A percentile compares a stretch with the other conserved stretches of the same genome.
Conservation (phyloP, 768 basidiomycete species). For the Calocera cornea region DNA sequence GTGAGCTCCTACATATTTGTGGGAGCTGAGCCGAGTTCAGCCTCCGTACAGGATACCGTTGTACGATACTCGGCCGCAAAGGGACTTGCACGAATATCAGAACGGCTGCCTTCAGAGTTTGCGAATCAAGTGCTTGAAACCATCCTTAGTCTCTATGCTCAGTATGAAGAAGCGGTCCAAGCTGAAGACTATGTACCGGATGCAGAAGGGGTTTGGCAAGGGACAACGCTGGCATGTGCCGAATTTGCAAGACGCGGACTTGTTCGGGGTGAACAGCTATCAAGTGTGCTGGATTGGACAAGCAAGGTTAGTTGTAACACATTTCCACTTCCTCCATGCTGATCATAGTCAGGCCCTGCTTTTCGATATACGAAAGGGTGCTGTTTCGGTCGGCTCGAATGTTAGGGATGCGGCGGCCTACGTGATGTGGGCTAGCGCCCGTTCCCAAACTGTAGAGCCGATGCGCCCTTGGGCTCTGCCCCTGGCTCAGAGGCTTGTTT, state of each 20-base stretch:
- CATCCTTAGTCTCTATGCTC: constrained; percentile 58
- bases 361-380: constrained; percentile 82
- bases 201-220: constrained; percentile 89
- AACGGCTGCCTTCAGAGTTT: constrained; percentile 63
- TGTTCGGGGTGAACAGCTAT: constrained; percentile 42
- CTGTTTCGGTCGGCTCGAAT: constrained; percentile 86
- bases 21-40: background rate
- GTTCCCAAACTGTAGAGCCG: constrained; percentile 48
- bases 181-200: constrained; percentile 54
- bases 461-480: constrained; percentile 47
- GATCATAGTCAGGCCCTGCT: constrained; percentile 51
- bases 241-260: constrained; percentile 81
- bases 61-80: constrained; percentile 94
- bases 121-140: constrained; percentile 70
- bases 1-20: constrained; percentile 30
- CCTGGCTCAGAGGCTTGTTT: constrained; percentile 59
- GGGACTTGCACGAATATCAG: constrained; percentile 70
- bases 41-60: constrained; percentile 59
- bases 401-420: constrained; percentile 93
- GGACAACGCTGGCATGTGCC: constrained; percentile 80
- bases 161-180: constrained; percentile 42
- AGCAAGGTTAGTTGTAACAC: constrained; percentile 43
- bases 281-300: constrained; percentile 61
- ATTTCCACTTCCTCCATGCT: background rate
- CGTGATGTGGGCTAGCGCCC: constrained; percentile 85